Evolutionary conservation across 257 asterid genomes (phyloP).

Genomic region (Fraxinus americana): DNA sequence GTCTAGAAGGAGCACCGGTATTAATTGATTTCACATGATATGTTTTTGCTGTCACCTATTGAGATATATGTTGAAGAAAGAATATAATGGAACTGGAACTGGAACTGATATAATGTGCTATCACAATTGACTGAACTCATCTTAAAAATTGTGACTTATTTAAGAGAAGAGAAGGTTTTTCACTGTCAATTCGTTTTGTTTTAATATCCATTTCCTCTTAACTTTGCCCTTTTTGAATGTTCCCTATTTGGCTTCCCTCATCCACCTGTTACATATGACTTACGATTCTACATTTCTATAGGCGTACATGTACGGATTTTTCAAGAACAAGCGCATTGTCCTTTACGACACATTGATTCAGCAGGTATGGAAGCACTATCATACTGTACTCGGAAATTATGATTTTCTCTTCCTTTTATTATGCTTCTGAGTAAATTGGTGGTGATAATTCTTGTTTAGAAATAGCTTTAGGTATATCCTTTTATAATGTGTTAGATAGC

Average conservation of each 20-base stretch:
- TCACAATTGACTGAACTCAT: background rate
- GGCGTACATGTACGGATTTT: slow-evolving; percentile 99
- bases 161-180: slow-evolving; percentile 9
- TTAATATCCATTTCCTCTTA: background rate
- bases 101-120: background rate
- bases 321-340: slow-evolving; percentile 91
- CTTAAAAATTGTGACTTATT: background rate
- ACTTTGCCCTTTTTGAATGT: slow-evolving; percentile 6
- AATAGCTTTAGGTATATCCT: background rate
- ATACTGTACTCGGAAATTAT: slow-evolving; percentile 4
- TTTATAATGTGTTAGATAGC: background rate
- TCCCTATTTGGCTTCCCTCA: slow-evolving; percentile 3
- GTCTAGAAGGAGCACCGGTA: background rate
- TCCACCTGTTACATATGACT: slow-evolving; percentile 12
- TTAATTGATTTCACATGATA: background rate
- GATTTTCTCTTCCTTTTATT: slow-evolving; percentile 8
- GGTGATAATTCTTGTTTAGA: slow-evolving; percentile 9
- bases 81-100: background rate
- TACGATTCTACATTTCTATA: slow-evolving; percentile 35
- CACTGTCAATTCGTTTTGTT: slow-evolving; percentile 5
- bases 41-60: background rate
- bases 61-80: background rate
- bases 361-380: slow-evolving; percentile 63
- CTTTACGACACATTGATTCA: slow-evolving; percentile 95
- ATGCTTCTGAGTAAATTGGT: background rate